Evolutionary conservation across 2,329 filamentous ascomycete species (phyloP).

Genomic region (Dryadomyces quercivorus): DNA sequence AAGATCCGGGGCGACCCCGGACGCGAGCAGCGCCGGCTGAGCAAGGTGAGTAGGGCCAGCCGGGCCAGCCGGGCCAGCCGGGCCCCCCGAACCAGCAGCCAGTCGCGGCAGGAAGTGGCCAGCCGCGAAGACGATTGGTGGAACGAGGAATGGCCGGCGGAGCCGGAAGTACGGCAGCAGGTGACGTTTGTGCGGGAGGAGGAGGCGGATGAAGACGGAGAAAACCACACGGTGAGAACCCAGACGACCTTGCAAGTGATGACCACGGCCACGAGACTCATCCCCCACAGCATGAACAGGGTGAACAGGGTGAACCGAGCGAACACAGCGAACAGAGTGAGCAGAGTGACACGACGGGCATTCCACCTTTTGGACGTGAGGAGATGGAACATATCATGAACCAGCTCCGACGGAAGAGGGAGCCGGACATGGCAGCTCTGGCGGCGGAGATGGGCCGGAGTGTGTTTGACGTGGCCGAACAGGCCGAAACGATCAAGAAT

Average conservation of each 20-base stretch:
- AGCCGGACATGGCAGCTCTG: conserved; percentile 4
- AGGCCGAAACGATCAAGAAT: conserved; percentile 9
- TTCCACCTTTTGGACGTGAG: neutral
- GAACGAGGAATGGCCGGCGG: no score
- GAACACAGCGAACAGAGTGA: no score
- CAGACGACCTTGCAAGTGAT: no score
- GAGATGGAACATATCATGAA: conserved; percentile 4
- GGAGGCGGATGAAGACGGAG: no score
- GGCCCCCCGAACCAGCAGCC: no score
- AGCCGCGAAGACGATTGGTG: neutral
- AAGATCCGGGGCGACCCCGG: neutral
- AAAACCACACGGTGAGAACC: neutral
- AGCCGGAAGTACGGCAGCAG: neutral
- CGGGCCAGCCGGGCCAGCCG: no score
- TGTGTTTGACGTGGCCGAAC: conserved; percentile 5
- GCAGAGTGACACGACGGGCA: neutral
- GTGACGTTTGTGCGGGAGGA: no score
- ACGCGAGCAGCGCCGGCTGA: neutral
- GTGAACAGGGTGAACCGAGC: no score
- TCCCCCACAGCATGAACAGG: no score
- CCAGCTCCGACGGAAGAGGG: neutral
- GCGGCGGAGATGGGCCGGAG: conserved; percentile 6
- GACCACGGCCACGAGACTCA: no score
- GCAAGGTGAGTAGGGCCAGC: neutral
- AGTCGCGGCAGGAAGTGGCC: neutral